These are phyloP conservation scores for Salinomyces thailandicus DNA, from an alignment of 2,329 filamentous ascomycete species.

Conservation along the genomic window DNA sequence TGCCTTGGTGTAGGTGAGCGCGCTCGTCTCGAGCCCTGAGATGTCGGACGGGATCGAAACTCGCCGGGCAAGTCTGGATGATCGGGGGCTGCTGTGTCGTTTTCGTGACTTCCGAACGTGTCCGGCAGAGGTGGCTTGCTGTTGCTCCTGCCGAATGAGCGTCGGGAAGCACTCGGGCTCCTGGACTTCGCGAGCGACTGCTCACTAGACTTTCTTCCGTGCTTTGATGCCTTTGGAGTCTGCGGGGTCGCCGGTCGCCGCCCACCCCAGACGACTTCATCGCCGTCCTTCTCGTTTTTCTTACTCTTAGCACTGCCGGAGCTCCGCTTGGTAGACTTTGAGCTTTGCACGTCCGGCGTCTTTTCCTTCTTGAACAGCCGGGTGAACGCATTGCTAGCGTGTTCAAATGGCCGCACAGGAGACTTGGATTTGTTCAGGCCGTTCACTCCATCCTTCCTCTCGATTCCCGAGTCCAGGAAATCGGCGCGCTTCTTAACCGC, in stretches of 20 bases:
- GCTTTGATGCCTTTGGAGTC: no score
- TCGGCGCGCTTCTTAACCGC: constrained; percentile 20
- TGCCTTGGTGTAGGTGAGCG: neutral
- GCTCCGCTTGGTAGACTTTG: neutral
- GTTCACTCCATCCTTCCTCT: constrained; percentile 12
- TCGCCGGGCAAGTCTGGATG: constrained; percentile 5
- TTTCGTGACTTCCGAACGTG: neutral
- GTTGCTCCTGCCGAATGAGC: neutral
- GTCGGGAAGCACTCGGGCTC: neutral
- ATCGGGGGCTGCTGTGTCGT: constrained; percentile 1
- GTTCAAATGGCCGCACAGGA: constrained; percentile 29
- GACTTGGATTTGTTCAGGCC: constrained; percentile 23
- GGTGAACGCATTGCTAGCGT: constrained; percentile 29
- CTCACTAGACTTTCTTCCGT: no score
- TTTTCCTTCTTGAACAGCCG: constrained; percentile 22
- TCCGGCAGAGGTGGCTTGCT: neutral
- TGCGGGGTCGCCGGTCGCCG: no score
- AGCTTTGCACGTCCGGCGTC: constrained; percentile 4
- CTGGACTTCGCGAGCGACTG: neutral
- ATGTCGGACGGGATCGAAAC: constrained; percentile 1
- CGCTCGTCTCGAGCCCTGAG: neutral
- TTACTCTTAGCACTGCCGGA: neutral
- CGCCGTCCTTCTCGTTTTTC: constrained; percentile 3
- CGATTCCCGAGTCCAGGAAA: constrained; percentile 19
- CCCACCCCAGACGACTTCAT: constrained; percentile 9